Evolutionary conservation across 345 rosid genomes (phyloP).

Genomic region (Carallia brachiata): DNA sequence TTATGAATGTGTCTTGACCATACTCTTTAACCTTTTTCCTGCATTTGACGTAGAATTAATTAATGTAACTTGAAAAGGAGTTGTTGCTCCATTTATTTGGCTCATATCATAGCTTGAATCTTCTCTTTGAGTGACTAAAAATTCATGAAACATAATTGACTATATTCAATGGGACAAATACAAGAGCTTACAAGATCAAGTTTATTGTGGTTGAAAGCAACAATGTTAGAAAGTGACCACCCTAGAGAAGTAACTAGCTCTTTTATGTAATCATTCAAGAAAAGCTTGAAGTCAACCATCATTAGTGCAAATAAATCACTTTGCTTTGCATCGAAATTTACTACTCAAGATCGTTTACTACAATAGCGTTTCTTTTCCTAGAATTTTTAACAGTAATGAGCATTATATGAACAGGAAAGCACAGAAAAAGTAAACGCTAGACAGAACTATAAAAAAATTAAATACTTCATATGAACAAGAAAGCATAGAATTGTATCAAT

Average conservation of each 20-base stretch:
- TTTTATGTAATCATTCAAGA: slow-evolving; percentile 33
- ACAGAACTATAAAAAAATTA: too few relatives aligned
- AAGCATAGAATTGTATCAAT: too few relatives aligned
- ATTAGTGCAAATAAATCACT: background rate
- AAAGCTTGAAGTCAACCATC: slow-evolving; percentile 36
- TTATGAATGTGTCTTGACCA: too few relatives aligned
- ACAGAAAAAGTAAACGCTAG: too few relatives aligned
- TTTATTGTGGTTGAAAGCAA: slow-evolving; percentile 35
- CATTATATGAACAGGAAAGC: background rate
- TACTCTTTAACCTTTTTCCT: too few relatives aligned
- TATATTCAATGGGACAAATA: background rate
- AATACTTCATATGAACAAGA: too few relatives aligned
- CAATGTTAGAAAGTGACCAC: slow-evolving; percentile 34
- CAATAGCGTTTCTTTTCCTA: slow-evolving; percentile 29
- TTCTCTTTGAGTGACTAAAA: too few relatives aligned
- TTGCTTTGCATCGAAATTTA: slow-evolving; percentile 2
- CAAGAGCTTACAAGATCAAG: slow-evolving; percentile 28
- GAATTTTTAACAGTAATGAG: background rate
- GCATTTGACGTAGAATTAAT: too few relatives aligned
- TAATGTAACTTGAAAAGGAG: too few relatives aligned
- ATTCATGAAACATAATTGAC: too few relatives aligned
- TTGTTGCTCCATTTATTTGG: too few relatives aligned
- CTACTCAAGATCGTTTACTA: slow-evolving; percentile 29
- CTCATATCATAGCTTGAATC: too few relatives aligned
- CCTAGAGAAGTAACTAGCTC: slow-evolving; percentile 35